Evolutionary conservation across 225 moss, liverwort and hornwort genomes (phyloP), one percentile per base, ranked within the genome.

Genomic region (Straminergon stramineum): DNA sequence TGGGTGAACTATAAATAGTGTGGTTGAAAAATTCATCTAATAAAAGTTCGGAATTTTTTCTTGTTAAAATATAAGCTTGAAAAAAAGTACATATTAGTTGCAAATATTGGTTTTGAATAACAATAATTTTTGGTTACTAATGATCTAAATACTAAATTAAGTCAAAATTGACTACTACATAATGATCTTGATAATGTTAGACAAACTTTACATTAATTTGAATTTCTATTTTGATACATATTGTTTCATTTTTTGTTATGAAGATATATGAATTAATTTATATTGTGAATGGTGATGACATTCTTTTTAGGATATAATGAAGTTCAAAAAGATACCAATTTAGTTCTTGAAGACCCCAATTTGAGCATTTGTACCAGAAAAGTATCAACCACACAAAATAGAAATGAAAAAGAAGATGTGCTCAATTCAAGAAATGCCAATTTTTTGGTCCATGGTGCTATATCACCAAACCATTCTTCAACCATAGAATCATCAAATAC

Each of bases 251-350:
- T 18, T 56, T 20, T 23, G n/a, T n/a, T 21, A n/a, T 62, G 1
- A 35, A 73, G 11, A 31, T 48, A 48, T 48, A 48, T 13, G 2
- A 41, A 66, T 56, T 30, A 41, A 70, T 10, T 70, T 63, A 28
- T 62, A 68, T 55, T 9, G 3, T 41, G 12, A 34, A 83, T 52
- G 28, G 68, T 53, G 7, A 56, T n/a, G 37, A 20, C 13, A 68
- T 81, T 48, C 0, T 81, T 19, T 32, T 45, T 92, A 97, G 93
- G 91, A 61, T 94, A 89, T 79, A 79, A 87, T 67, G 60, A 91
- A 85, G 79, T 89, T 87, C 79, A 91, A 85, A 89, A 93, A 73
- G 90, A 90, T 84, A 90, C 81, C 81, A 87, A 89, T 85, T 88
- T 81, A 88, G 61, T 91, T 60, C 55, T 71, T 34, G 90, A 83